Conservation (phyloP, 2,329 filamentous ascomycete species). For the Esteya vermicola region DNA sequence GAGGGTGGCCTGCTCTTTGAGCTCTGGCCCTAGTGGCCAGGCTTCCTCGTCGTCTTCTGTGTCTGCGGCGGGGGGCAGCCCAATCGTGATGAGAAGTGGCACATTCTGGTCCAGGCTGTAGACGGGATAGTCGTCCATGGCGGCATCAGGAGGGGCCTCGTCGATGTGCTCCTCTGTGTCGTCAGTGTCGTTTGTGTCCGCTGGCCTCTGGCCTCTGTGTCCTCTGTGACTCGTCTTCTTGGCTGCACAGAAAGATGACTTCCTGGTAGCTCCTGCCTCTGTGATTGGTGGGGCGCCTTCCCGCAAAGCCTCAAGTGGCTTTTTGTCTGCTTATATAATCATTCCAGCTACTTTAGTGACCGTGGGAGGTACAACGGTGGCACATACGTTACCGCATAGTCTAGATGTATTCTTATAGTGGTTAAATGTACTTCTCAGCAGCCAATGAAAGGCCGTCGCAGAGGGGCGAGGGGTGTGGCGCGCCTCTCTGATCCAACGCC, state of each 20-base stretch:
- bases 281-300: constrained; percentile 3
- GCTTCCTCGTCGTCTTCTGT: constrained; percentile 14
- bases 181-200: background rate
- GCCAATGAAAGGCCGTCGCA: constrained; percentile 6
- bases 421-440: background rate
- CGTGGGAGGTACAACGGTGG: too few relatives aligned
- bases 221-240: background rate
- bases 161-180: background rate
- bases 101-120: constrained; percentile 79
- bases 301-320: too few relatives aligned
- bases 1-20: constrained; percentile 43
- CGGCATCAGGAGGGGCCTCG: background rate
- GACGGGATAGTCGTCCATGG: constrained; percentile 66
- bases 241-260: background rate
- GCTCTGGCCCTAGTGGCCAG: constrained; percentile 29
- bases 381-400: too few relatives aligned
- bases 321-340: background rate
- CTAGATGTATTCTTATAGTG: background rate
- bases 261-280: too few relatives aligned
- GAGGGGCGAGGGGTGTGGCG: background rate
- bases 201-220: too few relatives aligned
- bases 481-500: background rate
- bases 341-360: too few relatives aligned
- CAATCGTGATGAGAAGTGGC: constrained; percentile 70
- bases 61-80: constrained; percentile 37